These are phyloP conservation scores for Pestalotiopsis fici DNA, from an alignment of 2,329 filamentous ascomycete genomes.

Conservation along the genomic window DNA sequence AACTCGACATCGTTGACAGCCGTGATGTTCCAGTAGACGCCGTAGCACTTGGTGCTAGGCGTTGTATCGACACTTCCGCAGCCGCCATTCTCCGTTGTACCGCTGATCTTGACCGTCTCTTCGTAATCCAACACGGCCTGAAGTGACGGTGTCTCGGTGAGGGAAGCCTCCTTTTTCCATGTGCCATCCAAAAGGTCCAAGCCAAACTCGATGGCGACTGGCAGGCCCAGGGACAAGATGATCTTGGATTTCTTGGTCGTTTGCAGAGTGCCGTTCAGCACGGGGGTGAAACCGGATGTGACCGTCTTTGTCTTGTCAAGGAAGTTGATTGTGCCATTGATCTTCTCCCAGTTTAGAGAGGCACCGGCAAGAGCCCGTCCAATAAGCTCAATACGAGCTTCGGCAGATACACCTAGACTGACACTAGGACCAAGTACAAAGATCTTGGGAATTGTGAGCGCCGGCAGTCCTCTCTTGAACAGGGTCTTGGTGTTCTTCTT, in stretches of 20 bases:
- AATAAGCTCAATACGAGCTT: not conserved
- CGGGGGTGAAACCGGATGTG: not conserved
- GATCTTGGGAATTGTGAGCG: not conserved
- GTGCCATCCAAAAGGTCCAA: not conserved
- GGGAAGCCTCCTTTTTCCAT: constrained; percentile 1
- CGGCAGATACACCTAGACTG: not conserved
- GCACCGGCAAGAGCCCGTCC: not conserved
- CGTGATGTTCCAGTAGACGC: constrained; percentile 1
- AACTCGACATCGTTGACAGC: constrained; percentile 1
- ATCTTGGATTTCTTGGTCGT: not conserved
- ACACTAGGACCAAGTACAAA: not conserved
- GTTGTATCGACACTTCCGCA: not conserved
- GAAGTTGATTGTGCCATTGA: not conserved
- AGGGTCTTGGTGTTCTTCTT: not conserved
- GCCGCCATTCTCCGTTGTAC: not conserved
- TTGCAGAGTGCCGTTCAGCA: not conserved
- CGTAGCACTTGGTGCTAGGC: not conserved
- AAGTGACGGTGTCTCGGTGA: not conserved
- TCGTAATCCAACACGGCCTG: not conserved
- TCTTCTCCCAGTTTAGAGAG: not conserved
- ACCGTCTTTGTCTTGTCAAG: not conserved
- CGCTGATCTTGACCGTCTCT: not conserved
- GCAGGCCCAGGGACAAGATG: not conserved
- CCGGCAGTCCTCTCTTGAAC: not conserved
- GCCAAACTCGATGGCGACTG: not conserved